phyloP scores from a whole-genome alignment of 2,329 filamentous ascomycete genomes.

The Teratosphaeria gauchensis region DNA sequence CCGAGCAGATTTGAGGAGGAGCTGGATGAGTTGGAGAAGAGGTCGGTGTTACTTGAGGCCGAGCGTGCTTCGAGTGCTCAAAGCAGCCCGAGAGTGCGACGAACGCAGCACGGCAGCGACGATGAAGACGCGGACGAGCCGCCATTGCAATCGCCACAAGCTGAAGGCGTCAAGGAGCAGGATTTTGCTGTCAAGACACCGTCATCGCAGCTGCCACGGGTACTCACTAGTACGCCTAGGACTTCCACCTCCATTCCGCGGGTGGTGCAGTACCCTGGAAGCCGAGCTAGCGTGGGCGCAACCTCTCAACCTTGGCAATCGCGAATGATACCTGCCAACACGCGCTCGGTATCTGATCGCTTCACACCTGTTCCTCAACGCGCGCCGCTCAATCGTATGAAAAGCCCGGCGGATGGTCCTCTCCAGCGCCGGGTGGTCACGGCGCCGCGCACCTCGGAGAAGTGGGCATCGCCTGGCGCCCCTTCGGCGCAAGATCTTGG shows the following conservation, averaged over 20 bases:
- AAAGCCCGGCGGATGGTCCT: conserved; percentile 14
- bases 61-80: conserved; percentile 13
- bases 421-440: conserved; percentile 4
- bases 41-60: conserved; percentile 16
- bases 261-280: conserved; percentile 12
- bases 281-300: conserved; percentile 10
- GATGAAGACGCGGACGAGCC: background rate
- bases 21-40: conserved; percentile 17
- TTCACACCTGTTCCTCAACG: conserved; percentile 12
- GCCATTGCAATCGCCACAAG: background rate
- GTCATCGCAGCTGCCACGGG: conserved; percentile 1
- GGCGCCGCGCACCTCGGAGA: conserved; percentile 5
- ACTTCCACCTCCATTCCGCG: conserved; percentile 17
- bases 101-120: background rate
- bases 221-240: conserved; percentile 14
- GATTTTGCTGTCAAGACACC: background rate
- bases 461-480: background rate
- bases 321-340: conserved; percentile 4
- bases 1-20: conserved; percentile 25
- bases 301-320: conserved; percentile 12
- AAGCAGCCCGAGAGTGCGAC: conserved; percentile 6
- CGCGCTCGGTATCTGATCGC: conserved; percentile 3
- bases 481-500: conserved; percentile 6
- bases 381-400: conserved; percentile 12
- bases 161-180: background rate